Conservation (phyloP, 345 rosid species). For the Conringia planisiliqua region DNA sequence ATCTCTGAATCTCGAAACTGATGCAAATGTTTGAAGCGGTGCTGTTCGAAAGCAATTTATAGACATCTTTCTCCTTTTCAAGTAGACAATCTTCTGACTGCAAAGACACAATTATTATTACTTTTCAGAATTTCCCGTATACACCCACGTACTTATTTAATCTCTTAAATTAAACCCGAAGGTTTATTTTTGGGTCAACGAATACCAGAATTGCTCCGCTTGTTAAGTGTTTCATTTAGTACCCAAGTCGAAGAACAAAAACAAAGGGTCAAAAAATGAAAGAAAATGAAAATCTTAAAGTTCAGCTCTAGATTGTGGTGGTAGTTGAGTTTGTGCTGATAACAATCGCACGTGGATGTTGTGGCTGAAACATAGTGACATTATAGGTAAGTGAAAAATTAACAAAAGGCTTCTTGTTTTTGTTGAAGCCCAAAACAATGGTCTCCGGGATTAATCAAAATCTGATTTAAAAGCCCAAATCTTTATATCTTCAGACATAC, state of each 20-base stretch:
- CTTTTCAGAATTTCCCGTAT: neutral
- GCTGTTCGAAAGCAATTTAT: slow-evolving; percentile 34
- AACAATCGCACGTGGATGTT: slow-evolving; percentile 25
- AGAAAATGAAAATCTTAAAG: neutral
- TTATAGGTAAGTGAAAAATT: slow-evolving; percentile 23
- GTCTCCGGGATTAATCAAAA: neutral
- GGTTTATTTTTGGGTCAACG: neutral
- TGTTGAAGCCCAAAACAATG: neutral
- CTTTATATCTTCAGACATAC: too few species aligned
- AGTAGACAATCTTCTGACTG: neutral
- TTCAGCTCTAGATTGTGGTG: slow-evolving; percentile 4
- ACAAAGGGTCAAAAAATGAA: neutral
- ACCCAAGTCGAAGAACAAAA: neutral
- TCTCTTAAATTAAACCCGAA: neutral
- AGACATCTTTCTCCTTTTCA: slow-evolving; percentile 29
- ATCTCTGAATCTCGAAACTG: slow-evolving; percentile 14
- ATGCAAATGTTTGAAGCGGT: slow-evolving; percentile 21
- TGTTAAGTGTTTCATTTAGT: neutral
- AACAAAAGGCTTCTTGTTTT: neutral
- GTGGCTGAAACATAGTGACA: neutral
- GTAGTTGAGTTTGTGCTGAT: slow-evolving; percentile 24
- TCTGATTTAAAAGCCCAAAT: slow-evolving; percentile 5
- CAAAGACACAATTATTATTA: slow-evolving; percentile 1
- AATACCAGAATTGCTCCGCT: neutral
- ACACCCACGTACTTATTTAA: neutral